A percentile compares a stretch with the other conserved stretches of the same genome.
These are phyloP conservation scores for Nidularia pulvinata DNA, from an alignment of 768 basidiomycete genomes.

Conservation along the genomic window DNA sequence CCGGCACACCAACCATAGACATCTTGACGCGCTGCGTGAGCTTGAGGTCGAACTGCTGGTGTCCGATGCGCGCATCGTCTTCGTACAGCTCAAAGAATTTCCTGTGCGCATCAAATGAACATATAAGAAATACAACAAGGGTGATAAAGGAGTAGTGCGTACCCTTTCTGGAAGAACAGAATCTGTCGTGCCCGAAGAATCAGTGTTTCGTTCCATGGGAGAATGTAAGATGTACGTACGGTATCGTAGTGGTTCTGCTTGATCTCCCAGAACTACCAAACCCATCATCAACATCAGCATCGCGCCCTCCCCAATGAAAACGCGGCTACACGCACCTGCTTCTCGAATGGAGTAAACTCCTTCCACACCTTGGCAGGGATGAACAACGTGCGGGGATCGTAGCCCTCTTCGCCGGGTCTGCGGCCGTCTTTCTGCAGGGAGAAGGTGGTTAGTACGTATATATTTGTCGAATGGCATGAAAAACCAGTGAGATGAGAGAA, in stretches of 20 bases:
- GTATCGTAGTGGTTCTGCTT: conserved; percentile 99
- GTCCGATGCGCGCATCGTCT: conserved; percentile 91
- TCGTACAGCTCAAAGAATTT: conserved; percentile 95
- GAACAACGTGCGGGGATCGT: conserved; percentile 88
- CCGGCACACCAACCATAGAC: conserved; percentile 99
- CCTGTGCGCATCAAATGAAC: no score
- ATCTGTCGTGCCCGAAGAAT: no score
- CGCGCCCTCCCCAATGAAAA: no score
- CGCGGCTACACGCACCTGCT: conserved; percentile 68
- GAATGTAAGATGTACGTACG: conserved; percentile 33
- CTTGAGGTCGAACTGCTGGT: conserved; percentile 95
- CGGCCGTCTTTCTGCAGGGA: conserved; percentile 71
- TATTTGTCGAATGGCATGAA: no score
- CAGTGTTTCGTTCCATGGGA: no score
- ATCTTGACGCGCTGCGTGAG: conserved; percentile 93
- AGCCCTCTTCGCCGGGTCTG: conserved; percentile 77
- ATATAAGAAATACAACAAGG: background rate
- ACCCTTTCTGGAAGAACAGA: conserved; percentile 99
- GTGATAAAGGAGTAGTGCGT: conserved; percentile 5
- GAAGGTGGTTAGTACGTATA: no score
- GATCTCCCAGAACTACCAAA: conserved; percentile 90
- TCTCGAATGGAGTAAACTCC: conserved; percentile 94
- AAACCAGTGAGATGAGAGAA: no score
- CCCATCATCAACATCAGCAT: no score
- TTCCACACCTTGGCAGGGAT: conserved; percentile 80